Conservation (phyloP, 2,329 filamentous ascomycete species). For the Fusarium sambucinum region DNA sequence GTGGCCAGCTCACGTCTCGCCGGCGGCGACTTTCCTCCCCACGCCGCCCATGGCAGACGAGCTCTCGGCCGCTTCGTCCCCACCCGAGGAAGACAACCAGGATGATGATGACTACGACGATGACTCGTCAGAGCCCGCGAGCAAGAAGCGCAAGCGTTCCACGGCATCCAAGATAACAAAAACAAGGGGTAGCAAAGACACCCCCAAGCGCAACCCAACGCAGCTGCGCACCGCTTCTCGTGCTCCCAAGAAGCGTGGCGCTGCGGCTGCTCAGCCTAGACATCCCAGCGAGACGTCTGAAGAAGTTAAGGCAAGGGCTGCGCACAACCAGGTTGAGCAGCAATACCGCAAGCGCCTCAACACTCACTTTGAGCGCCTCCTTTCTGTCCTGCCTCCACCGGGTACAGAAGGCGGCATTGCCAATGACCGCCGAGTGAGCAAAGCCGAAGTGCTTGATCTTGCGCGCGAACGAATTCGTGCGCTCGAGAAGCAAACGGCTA, state of each 20-base stretch:
- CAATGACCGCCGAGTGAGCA: constrained; percentile 55
- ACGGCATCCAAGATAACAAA: constrained; percentile 17
- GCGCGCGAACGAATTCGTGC: constrained; percentile 57
- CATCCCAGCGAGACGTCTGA: constrained; percentile 43
- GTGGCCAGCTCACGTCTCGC: constrained; percentile 45
- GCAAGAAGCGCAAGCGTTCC: constrained; percentile 39
- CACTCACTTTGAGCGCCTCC: constrained; percentile 59
- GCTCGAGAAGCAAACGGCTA: constrained; percentile 55
- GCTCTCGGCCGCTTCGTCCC: constrained; percentile 36
- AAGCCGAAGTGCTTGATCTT: constrained; percentile 61
- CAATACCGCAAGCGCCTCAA: constrained; percentile 63
- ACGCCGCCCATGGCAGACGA: constrained; percentile 46
- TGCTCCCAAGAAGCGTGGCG: constrained; percentile 43
- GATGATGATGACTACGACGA: constrained; percentile 34
- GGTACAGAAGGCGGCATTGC: constrained; percentile 48
- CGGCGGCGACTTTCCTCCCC: constrained; percentile 40
- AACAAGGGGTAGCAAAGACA: constrained; percentile 12
- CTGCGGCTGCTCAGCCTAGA: constrained; percentile 32
- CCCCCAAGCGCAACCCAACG: constrained; percentile 33
- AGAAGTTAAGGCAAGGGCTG: constrained; percentile 48
- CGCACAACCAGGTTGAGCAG: constrained; percentile 62
- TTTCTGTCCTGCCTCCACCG: constrained; percentile 55
- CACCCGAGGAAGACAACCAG: constrained; percentile 34
- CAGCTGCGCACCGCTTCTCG: constrained; percentile 47
- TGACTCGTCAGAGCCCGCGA: constrained; percentile 21